Conservation (phyloP, 2,329 filamentous ascomycete species). For the Colletotrichum sp. region DNA sequence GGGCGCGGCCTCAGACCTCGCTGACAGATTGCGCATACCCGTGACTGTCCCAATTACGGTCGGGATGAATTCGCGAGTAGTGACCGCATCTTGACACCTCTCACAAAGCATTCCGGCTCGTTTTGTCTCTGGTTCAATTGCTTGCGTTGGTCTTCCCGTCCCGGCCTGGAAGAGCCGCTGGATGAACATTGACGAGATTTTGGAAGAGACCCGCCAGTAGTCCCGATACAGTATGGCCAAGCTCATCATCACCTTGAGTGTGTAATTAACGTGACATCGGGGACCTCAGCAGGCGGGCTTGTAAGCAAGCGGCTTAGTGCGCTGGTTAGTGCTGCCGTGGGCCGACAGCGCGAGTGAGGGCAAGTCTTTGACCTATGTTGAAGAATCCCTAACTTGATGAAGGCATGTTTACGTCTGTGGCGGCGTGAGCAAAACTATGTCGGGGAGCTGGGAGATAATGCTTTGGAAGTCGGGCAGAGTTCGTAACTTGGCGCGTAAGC, state of each 20-base stretch:
- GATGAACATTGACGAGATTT: not conserved
- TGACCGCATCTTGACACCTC: not conserved
- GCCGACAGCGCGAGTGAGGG: not conserved
- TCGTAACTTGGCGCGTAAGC: not conserved
- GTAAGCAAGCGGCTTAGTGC: not conserved
- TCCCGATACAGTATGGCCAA: not conserved
- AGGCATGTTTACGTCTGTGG: not conserved
- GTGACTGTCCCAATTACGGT: not conserved
- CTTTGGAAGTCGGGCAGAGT: not conserved
- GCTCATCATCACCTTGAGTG: not conserved
- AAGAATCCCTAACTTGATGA: constrained; percentile 7
- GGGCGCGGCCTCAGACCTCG: constrained; percentile 9
- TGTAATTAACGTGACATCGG: not conserved
- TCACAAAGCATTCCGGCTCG: not conserved
- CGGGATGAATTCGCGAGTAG: not conserved
- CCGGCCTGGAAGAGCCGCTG: not conserved
- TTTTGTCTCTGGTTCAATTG: not conserved
- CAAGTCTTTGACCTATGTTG: not conserved
- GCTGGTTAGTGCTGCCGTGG: not conserved
- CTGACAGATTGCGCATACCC: constrained; percentile 7
- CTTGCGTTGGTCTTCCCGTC: not conserved
- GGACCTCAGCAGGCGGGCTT: not conserved
- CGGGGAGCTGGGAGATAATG: not conserved
- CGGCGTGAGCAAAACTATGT: not conserved
- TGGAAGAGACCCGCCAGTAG: not conserved